Base-by-base conservation (phyloP, 768 basidiomycete genomes). In the Leccinum longicurvipes region DNA sequence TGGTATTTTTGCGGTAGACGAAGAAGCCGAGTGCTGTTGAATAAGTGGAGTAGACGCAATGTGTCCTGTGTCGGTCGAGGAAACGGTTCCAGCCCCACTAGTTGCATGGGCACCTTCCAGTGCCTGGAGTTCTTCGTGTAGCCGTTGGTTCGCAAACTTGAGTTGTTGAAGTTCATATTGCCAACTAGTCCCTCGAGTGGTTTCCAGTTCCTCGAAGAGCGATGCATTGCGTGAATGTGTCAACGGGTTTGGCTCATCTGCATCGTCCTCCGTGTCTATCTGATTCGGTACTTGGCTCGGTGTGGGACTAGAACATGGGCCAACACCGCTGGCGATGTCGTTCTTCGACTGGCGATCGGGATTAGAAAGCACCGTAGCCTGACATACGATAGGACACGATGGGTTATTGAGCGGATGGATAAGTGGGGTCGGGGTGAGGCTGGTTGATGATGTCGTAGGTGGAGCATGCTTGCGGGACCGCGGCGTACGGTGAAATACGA, bases 111-210 rank as follows among this genome's bases (percentile, higher is more conserved):
- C 59, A 27, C 57, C 65, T 44, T 80, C 79, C 12, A 81, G 69
- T 17, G 63, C 67, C 23, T 66, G 67, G 27, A 85, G 58, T 63
- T 91, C 87, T 46, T 87, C 86, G 50, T 69, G 69, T 53, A 92
- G 60, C 57, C 83, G 72, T 70, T 83, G 77, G 64, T 92, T 93
- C 51, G 80, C 77, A 63, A 85, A 85, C 65, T 84, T 80, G 60
- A 94, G 76, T 70, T 93, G 90, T 72, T 92, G 87, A 47, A 95
- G 76, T 73, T 93, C 91, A 62, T 93, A 96, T 74, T 96, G 93
- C 93, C 94, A 97, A 60, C 90, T 92, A 29, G 87, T 86, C 11
- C 82, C 85, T 5, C 86, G 75, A 14, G 73, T 70, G 0, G 80
- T 78, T 42, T 88, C 84, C 14, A 94, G 78, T 67, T 91, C 89